A percentile compares a stretch with the other conserved stretches of the same genome.
Conservation (phyloP, 2,329 filamentous ascomycete species). For the Trichoderma breve region DNA sequence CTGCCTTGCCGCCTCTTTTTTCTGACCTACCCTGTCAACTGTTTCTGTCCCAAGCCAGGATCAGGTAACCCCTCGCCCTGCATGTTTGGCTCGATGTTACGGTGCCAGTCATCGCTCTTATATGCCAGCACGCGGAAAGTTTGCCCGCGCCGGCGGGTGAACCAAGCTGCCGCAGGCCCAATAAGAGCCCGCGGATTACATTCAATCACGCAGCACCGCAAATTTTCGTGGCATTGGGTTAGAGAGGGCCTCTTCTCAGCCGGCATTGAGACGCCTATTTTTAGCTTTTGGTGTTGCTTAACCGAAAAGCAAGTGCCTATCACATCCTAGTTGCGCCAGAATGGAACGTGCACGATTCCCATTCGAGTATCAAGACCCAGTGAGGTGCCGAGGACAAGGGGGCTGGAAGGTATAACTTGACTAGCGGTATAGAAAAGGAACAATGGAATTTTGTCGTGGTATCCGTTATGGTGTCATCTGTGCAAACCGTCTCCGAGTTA, state of each 20-base stretch:
- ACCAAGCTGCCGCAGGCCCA: conserved; percentile 16
- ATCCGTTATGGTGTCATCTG: neutral
- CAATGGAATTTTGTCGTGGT: neutral
- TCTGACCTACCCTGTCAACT: neutral
- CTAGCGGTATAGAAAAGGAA: neutral
- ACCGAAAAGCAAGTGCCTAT: neutral
- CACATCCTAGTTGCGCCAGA: neutral
- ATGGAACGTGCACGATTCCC: conserved; percentile 12
- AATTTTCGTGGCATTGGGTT: neutral
- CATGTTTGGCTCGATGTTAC: neutral
- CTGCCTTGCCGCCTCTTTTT: neutral
- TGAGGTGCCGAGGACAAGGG: neutral
- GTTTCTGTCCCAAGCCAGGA: neutral
- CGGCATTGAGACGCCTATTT: conserved; percentile 1
- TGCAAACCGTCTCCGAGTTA: neutral
- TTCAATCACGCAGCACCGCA: neutral
- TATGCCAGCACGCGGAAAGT: conserved; percentile 7
- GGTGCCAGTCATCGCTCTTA: neutral
- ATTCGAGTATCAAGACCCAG: conserved; percentile 4
- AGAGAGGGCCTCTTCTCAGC: neutral
- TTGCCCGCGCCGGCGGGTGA: conserved; percentile 16
- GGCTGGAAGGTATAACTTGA: neutral
- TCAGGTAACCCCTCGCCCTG: neutral
- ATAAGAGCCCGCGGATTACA: conserved; percentile 15
- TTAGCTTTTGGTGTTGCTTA: neutral